Conservation (phyloP, 148 eudicot genomes). For the Euryodendron excelsum region DNA sequence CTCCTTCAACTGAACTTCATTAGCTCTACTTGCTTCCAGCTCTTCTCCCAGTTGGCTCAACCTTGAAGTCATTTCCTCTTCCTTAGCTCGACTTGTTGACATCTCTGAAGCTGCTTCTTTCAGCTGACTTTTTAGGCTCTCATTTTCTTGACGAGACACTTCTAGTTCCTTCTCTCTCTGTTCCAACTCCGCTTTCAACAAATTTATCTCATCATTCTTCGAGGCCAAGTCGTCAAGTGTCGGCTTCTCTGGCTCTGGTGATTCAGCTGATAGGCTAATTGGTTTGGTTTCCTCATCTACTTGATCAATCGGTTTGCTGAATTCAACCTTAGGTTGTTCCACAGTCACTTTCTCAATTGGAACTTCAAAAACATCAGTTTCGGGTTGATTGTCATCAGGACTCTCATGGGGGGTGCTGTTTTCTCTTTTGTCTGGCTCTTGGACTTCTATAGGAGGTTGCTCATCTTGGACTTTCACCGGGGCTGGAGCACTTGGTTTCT, state of each 20-base stretch:
- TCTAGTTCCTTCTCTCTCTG: conserved; percentile 54
- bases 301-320: conserved; percentile 19
- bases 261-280: not conserved
- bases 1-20: conserved; percentile 34
- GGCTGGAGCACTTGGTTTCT: conserved; percentile 23
- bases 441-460: conserved; percentile 20
- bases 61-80: conserved; percentile 39
- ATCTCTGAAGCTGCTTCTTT: conserved; percentile 38
- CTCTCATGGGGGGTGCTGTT: conserved; percentile 21
- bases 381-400: conserved; percentile 34
- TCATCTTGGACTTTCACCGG: conserved; percentile 25
- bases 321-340: conserved; percentile 29
- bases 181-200: conserved; percentile 41
- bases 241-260: conserved; percentile 23
- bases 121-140: conserved; percentile 45
- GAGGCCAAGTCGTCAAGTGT: conserved; percentile 38
- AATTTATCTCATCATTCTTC: conserved; percentile 46
- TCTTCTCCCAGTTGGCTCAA: conserved; percentile 36
- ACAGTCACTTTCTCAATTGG: conserved; percentile 43
- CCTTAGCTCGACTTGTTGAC: conserved; percentile 28
- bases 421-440: conserved; percentile 24
- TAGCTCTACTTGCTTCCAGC: conserved; percentile 42
- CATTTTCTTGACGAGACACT: conserved; percentile 38
- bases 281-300: conserved; percentile 30
- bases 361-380: conserved; percentile 90